Percentiles rank a stretch among this genome's conserved stretches.
Evolutionary conservation across 2,329 filamentous ascomycete species (phyloP).

Genomic region (Colletotrichum somersetense): DNA sequence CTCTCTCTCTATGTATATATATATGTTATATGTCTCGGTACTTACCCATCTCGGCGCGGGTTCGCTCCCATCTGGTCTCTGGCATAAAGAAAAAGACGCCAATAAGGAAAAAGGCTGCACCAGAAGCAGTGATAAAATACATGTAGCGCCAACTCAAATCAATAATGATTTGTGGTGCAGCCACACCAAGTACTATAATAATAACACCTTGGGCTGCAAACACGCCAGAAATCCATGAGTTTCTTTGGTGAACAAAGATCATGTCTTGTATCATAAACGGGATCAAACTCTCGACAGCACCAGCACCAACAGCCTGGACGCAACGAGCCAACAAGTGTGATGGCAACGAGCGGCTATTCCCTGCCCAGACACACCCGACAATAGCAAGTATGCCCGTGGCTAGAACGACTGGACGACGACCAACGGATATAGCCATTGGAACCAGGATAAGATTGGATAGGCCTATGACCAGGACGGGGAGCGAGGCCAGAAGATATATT

Average conservation of each 20-base stretch:
- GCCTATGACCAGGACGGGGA: slow-evolving; percentile 52
- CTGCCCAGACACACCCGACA: slow-evolving; percentile 52
- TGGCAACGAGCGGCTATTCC: slow-evolving; percentile 46
- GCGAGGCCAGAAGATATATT: slow-evolving; percentile 49
- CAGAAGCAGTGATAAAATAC: slow-evolving; percentile 50
- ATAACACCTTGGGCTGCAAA: slow-evolving; percentile 48
- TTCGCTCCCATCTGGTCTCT: slow-evolving; percentile 51
- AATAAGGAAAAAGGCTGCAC: slow-evolving; percentile 47
- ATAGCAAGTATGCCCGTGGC: slow-evolving; percentile 48
- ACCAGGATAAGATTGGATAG: slow-evolving; percentile 52
- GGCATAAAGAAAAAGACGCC: slow-evolving; percentile 49
- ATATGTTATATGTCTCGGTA: background rate
- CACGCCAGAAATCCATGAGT: slow-evolving; percentile 49
- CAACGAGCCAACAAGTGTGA: slow-evolving; percentile 50
- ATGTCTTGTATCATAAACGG: slow-evolving; percentile 55
- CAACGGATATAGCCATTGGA: slow-evolving; percentile 52
- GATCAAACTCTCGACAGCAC: slow-evolving; percentile 51
- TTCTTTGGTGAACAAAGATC: slow-evolving; percentile 54
- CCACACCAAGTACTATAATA: slow-evolving; percentile 47
- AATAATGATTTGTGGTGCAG: slow-evolving; percentile 48
- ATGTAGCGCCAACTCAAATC: slow-evolving; percentile 51
- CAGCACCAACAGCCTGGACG: slow-evolving; percentile 52
- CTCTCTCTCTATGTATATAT: background rate
- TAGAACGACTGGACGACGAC: slow-evolving; percentile 52
- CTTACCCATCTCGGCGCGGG: slow-evolving; percentile 47